Percentiles rank a stretch among this genome's conserved stretches.
phyloP scores from a whole-genome alignment of 495 filamentous ascomycete genomes.

The Podospora pseudopauciseta region DNA sequence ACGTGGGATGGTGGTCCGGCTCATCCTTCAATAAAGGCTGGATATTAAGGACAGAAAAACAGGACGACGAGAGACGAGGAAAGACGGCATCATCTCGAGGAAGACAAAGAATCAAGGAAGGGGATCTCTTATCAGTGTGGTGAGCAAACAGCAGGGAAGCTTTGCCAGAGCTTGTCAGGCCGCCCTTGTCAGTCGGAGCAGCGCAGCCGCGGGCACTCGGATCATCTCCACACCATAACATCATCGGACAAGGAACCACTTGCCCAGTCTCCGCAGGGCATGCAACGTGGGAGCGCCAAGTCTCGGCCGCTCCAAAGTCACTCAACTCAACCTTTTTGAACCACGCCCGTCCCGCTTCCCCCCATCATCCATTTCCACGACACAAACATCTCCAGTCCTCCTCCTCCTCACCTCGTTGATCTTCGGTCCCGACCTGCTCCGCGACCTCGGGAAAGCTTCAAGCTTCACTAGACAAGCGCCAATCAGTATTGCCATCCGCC shows the following conservation, averaged over 20 bases:
- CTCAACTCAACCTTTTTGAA: slow-evolving; percentile 23
- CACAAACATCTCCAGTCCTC: not conserved
- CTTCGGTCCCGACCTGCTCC: not conserved
- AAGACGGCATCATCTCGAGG: not conserved
- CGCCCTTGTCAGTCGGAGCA: slow-evolving; percentile 3
- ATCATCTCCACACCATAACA: slow-evolving; percentile 30
- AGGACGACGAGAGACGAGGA: not conserved
- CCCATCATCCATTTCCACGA: not conserved
- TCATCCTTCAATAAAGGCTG: not conserved
- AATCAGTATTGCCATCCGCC: not conserved
- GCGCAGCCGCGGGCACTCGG: slow-evolving; percentile 15
- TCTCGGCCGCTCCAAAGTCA: slow-evolving; percentile 14
- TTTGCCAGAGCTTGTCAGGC: slow-evolving; percentile 3
- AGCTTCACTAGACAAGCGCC: not conserved
- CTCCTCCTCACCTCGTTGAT: not conserved
- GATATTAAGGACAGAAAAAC: not conserved
- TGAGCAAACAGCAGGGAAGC: not conserved
- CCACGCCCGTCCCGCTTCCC: slow-evolving; percentile 16
- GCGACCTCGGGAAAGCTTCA: not conserved
- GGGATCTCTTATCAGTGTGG: not conserved
- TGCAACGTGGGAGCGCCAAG: slow-evolving; percentile 33
- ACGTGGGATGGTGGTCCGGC: not conserved
- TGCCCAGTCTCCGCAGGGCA: slow-evolving; percentile 13
- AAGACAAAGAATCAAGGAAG: not conserved
- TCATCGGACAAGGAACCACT: slow-evolving; percentile 30